Evolutionary conservation across 2,329 filamentous ascomycete species (phyloP).

Genomic region (Epichloe scottii): DNA sequence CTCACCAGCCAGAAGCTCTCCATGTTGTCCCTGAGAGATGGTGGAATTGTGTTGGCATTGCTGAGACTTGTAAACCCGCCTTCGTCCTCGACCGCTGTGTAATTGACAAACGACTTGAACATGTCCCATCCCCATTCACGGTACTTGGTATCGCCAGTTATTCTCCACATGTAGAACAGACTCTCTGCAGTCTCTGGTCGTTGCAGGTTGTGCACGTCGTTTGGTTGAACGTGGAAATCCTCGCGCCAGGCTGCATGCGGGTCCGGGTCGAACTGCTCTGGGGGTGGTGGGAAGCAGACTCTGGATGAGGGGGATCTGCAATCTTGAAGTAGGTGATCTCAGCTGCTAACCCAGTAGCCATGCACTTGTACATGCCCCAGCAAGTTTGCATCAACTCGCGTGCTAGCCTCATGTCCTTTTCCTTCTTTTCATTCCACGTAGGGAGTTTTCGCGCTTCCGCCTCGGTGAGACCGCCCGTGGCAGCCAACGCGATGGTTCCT

Average conservation of each 20-base stretch:
- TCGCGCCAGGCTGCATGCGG: conserved; percentile 54
- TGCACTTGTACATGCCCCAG: conserved; percentile 93
- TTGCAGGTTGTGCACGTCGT: conserved; percentile 88
- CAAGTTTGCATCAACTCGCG: conserved; percentile 91
- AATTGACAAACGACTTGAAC: conserved; percentile 81
- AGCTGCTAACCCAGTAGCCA: conserved; percentile 78
- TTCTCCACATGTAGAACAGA: conserved; percentile 96
- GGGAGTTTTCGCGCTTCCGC: conserved; percentile 59
- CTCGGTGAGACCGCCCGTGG: conserved; percentile 66
- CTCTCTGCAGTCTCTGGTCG: conserved; percentile 94
- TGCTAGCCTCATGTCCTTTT: conserved; percentile 77
- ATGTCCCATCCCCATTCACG: conserved; percentile 98
- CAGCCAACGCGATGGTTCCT: conserved; percentile 82
- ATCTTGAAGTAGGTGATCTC: conserved; percentile 91
- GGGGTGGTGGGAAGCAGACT: conserved; percentile 36
- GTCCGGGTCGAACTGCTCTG: conserved; percentile 36
- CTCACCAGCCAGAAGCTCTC: conserved; percentile 95
- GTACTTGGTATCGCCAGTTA: conserved; percentile 81
- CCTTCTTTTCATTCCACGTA: conserved; percentile 65
- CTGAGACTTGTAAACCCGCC: conserved; percentile 73
- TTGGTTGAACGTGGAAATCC: conserved; percentile 68
- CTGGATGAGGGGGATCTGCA: conserved; percentile 49
- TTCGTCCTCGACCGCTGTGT: conserved; percentile 67
- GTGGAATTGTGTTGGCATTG: conserved; percentile 61
- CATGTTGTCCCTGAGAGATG: conserved; percentile 75